A percentile compares a stretch with the other conserved stretches of the same genome.
phyloP scores from a whole-genome alignment of 805 yeast species.

The Nakazawaea ambrosiae region DNA sequence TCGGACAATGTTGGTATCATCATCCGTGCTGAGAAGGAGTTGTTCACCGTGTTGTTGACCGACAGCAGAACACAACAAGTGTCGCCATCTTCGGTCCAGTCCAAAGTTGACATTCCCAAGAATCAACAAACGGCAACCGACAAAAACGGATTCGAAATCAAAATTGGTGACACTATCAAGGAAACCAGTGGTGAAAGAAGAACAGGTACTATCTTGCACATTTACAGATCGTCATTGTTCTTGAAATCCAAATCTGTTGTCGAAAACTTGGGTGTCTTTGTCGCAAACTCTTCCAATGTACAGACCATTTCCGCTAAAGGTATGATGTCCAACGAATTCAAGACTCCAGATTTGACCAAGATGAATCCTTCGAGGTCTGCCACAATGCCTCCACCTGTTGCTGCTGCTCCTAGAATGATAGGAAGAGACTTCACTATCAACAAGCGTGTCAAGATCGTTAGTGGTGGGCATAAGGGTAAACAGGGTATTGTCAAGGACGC shows the following conservation, averaged over 20 bases:
- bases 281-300: conserved; percentile 65
- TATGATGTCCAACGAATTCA: conserved; percentile 46
- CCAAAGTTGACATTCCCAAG: conserved; percentile 57
- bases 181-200: conserved; percentile 79
- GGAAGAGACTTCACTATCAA: conserved; percentile 81
- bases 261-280: conserved; percentile 91
- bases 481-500: conserved; percentile 92
- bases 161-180: conserved; percentile 88
- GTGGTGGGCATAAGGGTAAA: conserved; percentile 93
- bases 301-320: conserved; percentile 83
- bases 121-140: conserved; percentile 84
- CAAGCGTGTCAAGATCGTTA: conserved; percentile 77
- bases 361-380: conserved; percentile 74
- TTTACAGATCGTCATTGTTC: conserved; percentile 74
- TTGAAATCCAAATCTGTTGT: conserved; percentile 69
- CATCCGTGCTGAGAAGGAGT: conserved; percentile 82
- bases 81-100: conserved; percentile 75
- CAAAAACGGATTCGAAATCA: conserved; percentile 73
- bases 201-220: conserved; percentile 83
- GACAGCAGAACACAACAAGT: conserved; percentile 72
- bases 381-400: conserved; percentile 49
- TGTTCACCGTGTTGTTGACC: conserved; percentile 71
- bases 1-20: conserved; percentile 85
- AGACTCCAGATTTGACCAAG: conserved; percentile 61
- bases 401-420: conserved; percentile 43